phyloP scores from a whole-genome alignment of 1,284 basidiomycete species.

The Cryptococcus sp. region DNA sequence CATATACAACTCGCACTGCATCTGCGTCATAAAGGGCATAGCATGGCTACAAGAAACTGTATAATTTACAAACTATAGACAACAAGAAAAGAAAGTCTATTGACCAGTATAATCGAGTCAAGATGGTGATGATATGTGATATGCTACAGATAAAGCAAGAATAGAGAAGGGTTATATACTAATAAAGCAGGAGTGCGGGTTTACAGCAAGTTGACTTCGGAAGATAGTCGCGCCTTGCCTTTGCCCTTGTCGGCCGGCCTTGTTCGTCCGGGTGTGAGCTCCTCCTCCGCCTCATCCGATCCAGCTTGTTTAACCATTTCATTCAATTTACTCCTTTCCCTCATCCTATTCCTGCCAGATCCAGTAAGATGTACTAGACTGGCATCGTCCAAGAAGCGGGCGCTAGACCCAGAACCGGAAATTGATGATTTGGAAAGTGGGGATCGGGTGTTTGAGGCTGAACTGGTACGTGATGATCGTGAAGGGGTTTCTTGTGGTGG shows the following conservation, averaged over 20 bases:
- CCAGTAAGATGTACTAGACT: not conserved
- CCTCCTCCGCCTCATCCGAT: slow-evolving; percentile 5
- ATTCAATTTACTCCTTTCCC: slow-evolving; percentile 19
- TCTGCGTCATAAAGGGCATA: no score
- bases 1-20: not conserved
- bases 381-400: slow-evolving; percentile 4
- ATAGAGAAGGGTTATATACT: no score
- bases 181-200: not conserved
- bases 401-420: slow-evolving; percentile 1
- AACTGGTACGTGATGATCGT: no score
- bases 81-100: no score
- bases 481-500: not conserved
- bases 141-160: no score
- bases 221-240: slow-evolving; percentile 13
- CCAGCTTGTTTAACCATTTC: not conserved
- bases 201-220: slow-evolving; percentile 9
- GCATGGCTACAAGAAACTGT: no score
- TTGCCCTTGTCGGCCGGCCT: slow-evolving; percentile 5
- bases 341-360: slow-evolving; percentile 9
- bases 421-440: slow-evolving; percentile 11
- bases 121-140: no score
- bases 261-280: slow-evolving; percentile 24
- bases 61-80: no score
- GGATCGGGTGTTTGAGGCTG: not conserved
- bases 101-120: no score